Evolutionary conservation across 805 yeast genomes (phyloP), one percentile per base, ranked within the genome.

Genomic region (Kuraishia ogatae): DNA sequence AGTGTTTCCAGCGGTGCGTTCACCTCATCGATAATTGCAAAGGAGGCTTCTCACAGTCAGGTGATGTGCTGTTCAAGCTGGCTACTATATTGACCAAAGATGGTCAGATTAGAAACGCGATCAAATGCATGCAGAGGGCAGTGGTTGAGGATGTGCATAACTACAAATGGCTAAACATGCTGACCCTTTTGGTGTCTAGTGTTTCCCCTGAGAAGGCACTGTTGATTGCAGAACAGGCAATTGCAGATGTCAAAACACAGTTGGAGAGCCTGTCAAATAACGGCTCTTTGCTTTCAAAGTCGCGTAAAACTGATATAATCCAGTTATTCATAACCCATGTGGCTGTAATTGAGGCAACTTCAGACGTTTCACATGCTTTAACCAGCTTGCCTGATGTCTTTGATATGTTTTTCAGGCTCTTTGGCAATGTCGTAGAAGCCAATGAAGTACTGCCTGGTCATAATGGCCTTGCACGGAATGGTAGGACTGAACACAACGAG

Each of bases 261-360:
- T 15, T 35, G 43, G 43, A 35, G 17, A 35, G 17, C 43, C 24
- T 19, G 23, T 4, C 51, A 3, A 13, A 13, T 13, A 49, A 21
- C 35, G 50, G 17, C 26, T 8, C 23, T 80, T 80, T 56, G 80
- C 47, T 59, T 29, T 23, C 62, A 17, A 39, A 56, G 15, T 51
- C 53, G 19, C 56, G 70, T 43, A 70, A 78, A 62, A 71, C 78
- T 70, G 83, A 78, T 56, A 77, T 83, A 55, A 64, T 84, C 53
- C 88, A 89, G 64, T 74, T 90, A 65, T 87, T 87, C 61, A 75
- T 87, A 68, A 85, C 96, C 0, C 89, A 86, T 61, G 70, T 90
- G 43, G 82, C 89, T 1, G 71, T 89, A n/a, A 70, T 82, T 53
- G 91, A 87, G 62, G 75, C 81, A 5, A 71, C 80, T 2, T 74